phyloP scores from a whole-genome alignment of 139 green algal genomes.

The Eudorina sp. region DNA sequence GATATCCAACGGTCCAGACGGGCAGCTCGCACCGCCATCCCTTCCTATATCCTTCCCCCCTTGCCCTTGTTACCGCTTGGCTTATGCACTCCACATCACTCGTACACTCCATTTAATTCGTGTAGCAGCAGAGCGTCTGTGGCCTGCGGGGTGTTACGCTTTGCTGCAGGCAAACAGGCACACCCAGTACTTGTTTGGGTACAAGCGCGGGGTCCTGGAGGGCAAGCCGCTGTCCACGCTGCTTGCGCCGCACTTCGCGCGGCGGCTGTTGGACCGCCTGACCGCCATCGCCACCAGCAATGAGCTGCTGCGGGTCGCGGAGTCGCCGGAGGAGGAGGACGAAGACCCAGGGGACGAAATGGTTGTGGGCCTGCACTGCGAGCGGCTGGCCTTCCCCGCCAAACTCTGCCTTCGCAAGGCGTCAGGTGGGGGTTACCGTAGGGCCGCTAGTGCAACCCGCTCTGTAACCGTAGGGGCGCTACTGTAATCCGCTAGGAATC shows the following conservation, averaged over 20 bases:
- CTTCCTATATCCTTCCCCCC: too few relatives aligned
- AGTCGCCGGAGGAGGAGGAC: background rate
- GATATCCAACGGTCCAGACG: too few relatives aligned
- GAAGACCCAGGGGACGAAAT: background rate
- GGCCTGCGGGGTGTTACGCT: too few relatives aligned
- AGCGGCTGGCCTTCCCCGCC: constrained; percentile 26
- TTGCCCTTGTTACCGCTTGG: too few relatives aligned
- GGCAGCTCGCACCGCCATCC: too few relatives aligned
- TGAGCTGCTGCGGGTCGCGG: background rate
- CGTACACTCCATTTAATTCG: too few relatives aligned
- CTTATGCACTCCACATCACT: too few relatives aligned
- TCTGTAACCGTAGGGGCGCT: too few relatives aligned
- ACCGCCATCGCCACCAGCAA: background rate
- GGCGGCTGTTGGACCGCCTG: background rate
- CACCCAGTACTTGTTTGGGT: constrained; percentile 9
- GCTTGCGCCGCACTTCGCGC: constrained; percentile 1
- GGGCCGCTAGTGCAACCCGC: too few relatives aligned
- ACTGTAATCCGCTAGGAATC: too few relatives aligned
- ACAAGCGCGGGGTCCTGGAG: constrained; percentile 26
- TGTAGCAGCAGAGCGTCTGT: too few relatives aligned
- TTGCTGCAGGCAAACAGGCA: constrained; percentile 10
- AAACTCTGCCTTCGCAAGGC: constrained; percentile 8
- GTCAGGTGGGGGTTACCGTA: too few relatives aligned
- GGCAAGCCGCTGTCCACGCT: constrained; percentile 31
- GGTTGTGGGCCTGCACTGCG: constrained; percentile 24